Evolutionary conservation across 345 rosid species (phyloP).

Genomic region (Populus nigra): DNA sequence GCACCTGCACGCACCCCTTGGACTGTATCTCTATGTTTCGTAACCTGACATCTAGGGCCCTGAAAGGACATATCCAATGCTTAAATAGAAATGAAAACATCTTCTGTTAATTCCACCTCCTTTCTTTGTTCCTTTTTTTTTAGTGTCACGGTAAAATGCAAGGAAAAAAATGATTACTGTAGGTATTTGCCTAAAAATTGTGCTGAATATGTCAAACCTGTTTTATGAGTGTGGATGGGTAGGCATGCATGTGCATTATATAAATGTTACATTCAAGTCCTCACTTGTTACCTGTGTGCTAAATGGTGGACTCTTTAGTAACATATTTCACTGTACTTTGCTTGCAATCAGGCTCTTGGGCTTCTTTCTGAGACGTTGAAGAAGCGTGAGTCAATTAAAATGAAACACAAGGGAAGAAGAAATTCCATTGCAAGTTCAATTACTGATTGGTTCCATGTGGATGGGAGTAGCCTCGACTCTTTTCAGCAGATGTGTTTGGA

Average conservation of each 20-base stretch:
- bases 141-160: background rate
- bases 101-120: background rate
- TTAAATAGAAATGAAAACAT: background rate
- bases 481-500: conserved; percentile 60
- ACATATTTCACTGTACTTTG: background rate
- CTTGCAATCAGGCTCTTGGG: conserved; percentile 62
- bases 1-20: no score
- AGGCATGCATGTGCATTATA: background rate
- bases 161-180: background rate
- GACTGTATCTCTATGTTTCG: no score
- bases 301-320: background rate
- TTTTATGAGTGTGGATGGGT: no score
- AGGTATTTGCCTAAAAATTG: background rate
- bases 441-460: conserved; percentile 52
- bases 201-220: background rate
- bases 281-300: background rate
- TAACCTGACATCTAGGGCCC: background rate
- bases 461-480: conserved; percentile 50
- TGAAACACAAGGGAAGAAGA: conserved; percentile 46
- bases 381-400: conserved; percentile 41
- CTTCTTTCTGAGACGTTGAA: conserved; percentile 65
- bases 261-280: background rate
- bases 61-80: background rate
- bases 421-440: conserved; percentile 27
- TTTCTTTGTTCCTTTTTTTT: background rate